Conservation (phyloP, 805 yeast species). For the Cyberlindnera suaveolens region DNA sequence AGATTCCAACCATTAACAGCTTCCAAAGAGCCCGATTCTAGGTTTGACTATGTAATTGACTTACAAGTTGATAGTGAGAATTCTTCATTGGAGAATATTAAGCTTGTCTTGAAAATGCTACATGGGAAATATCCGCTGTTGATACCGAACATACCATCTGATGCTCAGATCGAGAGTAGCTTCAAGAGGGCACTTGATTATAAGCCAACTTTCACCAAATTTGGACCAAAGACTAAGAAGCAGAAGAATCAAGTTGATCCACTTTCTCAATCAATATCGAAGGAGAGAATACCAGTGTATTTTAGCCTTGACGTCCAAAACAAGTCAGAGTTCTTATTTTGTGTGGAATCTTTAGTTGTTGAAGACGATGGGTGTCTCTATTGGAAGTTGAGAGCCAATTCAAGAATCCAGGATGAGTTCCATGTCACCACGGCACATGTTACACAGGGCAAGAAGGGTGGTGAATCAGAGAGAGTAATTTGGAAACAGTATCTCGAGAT, state of each 20-base stretch:
- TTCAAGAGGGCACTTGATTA: conserved; percentile 47
- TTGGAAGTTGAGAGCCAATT: conserved; percentile 21
- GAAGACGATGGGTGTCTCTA: conserved; percentile 1
- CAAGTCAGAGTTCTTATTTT: not conserved
- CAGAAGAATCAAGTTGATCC: not conserved
- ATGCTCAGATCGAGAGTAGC: conserved; percentile 37
- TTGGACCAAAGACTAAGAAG: conserved; percentile 17
- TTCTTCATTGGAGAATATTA: conserved; percentile 46
- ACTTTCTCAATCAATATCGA: not conserved
- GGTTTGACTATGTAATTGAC: conserved; percentile 61
- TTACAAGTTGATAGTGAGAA: conserved; percentile 37
- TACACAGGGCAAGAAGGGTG: conserved; percentile 25
- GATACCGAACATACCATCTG: conserved; percentile 35
- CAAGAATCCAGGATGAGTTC: conserved; percentile 45
- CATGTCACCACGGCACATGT: conserved; percentile 66
- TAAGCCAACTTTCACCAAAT: conserved; percentile 44
- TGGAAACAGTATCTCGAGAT: conserved; percentile 24
- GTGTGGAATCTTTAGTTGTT: not conserved
- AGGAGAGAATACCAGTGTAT: conserved; percentile 32
- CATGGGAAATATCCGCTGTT: conserved; percentile 38
- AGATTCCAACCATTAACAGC: conserved; percentile 58
- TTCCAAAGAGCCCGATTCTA: conserved; percentile 47
- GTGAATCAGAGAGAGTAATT: conserved; percentile 18
- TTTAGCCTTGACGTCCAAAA: conserved; percentile 37
- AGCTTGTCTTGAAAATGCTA: conserved; percentile 34